Base-by-base conservation (phyloP, 73 alveolate genomes). In the Paramecium caudatum region DNA sequence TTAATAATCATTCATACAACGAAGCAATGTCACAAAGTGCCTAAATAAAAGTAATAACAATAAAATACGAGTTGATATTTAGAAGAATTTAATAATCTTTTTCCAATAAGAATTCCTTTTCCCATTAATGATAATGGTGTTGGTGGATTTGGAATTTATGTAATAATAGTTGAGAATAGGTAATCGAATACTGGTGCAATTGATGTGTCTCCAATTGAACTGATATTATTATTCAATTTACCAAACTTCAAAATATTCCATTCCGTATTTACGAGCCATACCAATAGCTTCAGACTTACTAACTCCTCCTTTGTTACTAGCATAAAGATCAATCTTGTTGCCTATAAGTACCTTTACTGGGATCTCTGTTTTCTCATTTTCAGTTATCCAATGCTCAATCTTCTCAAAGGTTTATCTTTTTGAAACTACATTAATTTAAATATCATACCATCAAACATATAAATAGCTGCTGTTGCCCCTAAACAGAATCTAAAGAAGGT, bases 391-490 rank as follows among this genome's bases (percentile, higher is more conserved):
- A 82, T 94, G 93, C 91, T 98, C 99, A 0, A 97, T 97, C 82
- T 96, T 95, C 87, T 98, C 99, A 93, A 98, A 98, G 41, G 99
- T 90, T 32, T 97, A 82, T 63, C 98, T 86, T 88, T 96, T 98
- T 36, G 99, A 95, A 27, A 98, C 98, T 91, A 32, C 23, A 13
- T 19, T 61, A 10, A 27, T 16, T 15, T 4, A 0, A 9, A 7
- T 8, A 1, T 5, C 10, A 0, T 90, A 91, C 95, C 91, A 90
- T 98, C 99, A 90, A 97, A 98, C 83, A 98, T 92, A 90, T 95
- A 96, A 21, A 98, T 91, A 30, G 98, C 98, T 10, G 98, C 99
- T 16, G 99, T 97, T 0, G 99, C 96, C 61, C 99, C 99, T 82
- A 95, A 90, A 92, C 98, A 95, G 90, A 94, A 98, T 50, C 98